Base-by-base conservation (phyloP, 257 asterid genomes). In the Knoxia roxburghii region DNA sequence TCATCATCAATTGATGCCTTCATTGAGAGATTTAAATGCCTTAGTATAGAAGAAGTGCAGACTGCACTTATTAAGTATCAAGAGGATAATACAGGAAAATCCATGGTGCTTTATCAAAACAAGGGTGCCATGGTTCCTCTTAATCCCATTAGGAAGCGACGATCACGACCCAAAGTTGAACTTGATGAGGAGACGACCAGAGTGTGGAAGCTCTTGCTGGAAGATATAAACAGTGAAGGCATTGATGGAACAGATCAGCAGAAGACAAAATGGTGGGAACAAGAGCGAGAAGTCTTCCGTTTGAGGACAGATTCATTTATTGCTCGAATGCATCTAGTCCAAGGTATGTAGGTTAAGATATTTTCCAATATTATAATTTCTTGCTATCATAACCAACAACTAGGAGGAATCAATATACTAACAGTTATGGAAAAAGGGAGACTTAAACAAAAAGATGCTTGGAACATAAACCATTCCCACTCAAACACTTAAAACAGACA, bases 71-170 rank as follows among this genome's bases (percentile, higher is more conserved):
- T 71, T 59, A 32, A 80, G 37, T 64, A 79, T 78, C 80, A 68
- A 41, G 56, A 46, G 69, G 71, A 64, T 75, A 74, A 68, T 66
- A 76, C 68, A 60, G 77, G 75, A 35, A 82, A 51, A 76, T 83
- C 90, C 76, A 85, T 93, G 61, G 95, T 88, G 75, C 86, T 91
- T 60, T 90, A 73, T 79, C 95, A 76, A 73, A 78, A 73, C 70
- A 79, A 76, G 73, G 95, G 96, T 56, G 83, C 83, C 61, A 72
- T 90, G 52, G 82, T 85, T 74, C 89, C 95, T 65, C 85, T 81
- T 61, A 85, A 76, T 64, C 75, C 80, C 86, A 33, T 67, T 18
- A 89, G 68, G 70, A 86, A 82, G 84, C 82, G 84, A 71, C 70
- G 66, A 33, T 82, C 85, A 66, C 84, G 99, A 71, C 85, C 97